phyloP scores from a whole-genome alignment of 202 grass and related monocot genomes.

The Hordeum pubiflorum region DNA sequence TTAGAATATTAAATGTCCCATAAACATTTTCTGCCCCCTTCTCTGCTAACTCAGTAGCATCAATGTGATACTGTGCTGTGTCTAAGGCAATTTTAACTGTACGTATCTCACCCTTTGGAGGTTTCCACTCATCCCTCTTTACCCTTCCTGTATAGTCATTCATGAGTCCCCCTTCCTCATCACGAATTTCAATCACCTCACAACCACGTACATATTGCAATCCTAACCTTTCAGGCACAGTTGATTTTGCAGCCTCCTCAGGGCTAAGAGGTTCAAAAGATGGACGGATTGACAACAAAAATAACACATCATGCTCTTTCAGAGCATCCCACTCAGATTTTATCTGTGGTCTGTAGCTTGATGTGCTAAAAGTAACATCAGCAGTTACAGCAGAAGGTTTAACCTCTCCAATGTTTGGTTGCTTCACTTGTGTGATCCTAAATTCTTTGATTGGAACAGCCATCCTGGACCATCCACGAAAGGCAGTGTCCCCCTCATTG shows the following conservation, averaged over 20 bases:
- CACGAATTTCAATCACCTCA: conserved; percentile 85
- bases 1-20: conserved; percentile 86
- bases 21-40: conserved; percentile 80
- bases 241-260: conserved; percentile 84
- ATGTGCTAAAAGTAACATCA: conserved; percentile 75
- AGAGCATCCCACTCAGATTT: conserved; percentile 91
- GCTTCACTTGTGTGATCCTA: conserved; percentile 84
- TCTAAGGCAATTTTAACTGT: conserved; percentile 88
- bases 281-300: conserved; percentile 84
- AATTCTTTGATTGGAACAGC: conserved; percentile 90
- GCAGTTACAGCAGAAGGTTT: conserved; percentile 85
- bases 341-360: conserved; percentile 79
- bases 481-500: conserved; percentile 90
- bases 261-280: conserved; percentile 94
- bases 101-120: conserved; percentile 93
- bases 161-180: conserved; percentile 88
- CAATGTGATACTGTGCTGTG: conserved; percentile 88
- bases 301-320: conserved; percentile 97
- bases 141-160: conserved; percentile 99
- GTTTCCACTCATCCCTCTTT: conserved; percentile 97
- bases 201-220: conserved; percentile 96
- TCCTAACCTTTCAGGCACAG: conserved; percentile 87
- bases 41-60: conserved; percentile 64
- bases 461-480: conserved; percentile 99
- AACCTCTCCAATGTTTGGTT: conserved; percentile 94